Evolutionary conservation across 495 filamentous ascomycete species (phyloP).

Genomic region (Xylaria palmicola): DNA sequence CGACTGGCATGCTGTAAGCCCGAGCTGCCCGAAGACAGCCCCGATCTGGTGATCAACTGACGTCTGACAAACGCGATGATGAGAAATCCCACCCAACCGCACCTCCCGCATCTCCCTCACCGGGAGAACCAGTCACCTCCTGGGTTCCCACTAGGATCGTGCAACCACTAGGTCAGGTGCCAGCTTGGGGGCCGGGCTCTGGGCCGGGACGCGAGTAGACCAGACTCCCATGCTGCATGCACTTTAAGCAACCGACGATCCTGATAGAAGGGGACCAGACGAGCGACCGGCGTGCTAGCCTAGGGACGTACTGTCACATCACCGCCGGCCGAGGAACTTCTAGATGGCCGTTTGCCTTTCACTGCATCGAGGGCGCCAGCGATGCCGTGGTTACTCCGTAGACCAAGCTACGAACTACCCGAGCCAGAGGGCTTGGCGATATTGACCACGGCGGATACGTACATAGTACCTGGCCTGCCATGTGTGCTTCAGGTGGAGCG

Average conservation of each 20-base stretch:
- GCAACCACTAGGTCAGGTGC: constrained; percentile 5
- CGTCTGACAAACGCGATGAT: constrained; percentile 11
- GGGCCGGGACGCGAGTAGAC: constrained; percentile 1
- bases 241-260: background rate
- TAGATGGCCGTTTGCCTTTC: background rate
- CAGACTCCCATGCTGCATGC: background rate
- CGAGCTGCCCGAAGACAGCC: constrained; percentile 5
- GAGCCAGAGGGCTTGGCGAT: background rate
- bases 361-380: too few relatives aligned
- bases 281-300: background rate
- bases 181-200: background rate
- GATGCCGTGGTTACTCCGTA: too few relatives aligned
- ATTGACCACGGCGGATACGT: background rate
- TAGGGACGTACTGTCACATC: background rate
- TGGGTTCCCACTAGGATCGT: background rate
- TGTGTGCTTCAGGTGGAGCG: background rate
- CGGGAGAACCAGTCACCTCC: constrained; percentile 4
- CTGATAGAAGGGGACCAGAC: background rate
- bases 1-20: background rate
- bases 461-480: background rate
- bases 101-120: background rate
- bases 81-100: constrained; percentile 12
- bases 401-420: background rate
- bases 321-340: background rate
- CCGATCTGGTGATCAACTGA: constrained; percentile 3